Evolutionary conservation across 2,329 filamentous ascomycete genomes (phyloP).

Genomic region (Trichoderma sp.): DNA sequence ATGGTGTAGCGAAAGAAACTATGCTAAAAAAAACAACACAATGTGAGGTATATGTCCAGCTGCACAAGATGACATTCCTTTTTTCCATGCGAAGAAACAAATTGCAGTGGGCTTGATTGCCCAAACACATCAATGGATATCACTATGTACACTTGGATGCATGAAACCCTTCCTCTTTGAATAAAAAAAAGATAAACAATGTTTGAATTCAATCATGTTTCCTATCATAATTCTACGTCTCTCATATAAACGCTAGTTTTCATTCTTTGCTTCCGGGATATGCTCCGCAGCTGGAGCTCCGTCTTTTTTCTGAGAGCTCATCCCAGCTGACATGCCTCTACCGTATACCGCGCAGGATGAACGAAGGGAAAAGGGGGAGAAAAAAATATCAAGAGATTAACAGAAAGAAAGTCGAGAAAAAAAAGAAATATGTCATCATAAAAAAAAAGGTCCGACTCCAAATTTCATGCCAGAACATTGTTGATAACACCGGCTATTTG

Average conservation of each 20-base stretch:
- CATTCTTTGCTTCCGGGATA: constrained; percentile 18
- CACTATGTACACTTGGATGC: not conserved
- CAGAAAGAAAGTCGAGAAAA: not conserved
- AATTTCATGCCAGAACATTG: constrained; percentile 6
- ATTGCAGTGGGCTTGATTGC: not conserved
- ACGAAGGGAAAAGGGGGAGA: not conserved
- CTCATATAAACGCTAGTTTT: constrained; percentile 20
- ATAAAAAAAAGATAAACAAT: not conserved
- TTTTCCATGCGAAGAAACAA: not conserved
- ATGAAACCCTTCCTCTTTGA: not conserved
- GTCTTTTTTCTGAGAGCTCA: not conserved
- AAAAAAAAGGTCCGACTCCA: constrained; percentile 11
- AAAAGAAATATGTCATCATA: not conserved
- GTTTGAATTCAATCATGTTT: constrained; percentile 13
- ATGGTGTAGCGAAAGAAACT: not conserved
- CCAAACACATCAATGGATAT: not conserved
- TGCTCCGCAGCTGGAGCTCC: constrained; percentile 5
- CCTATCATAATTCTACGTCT: constrained; percentile 21
- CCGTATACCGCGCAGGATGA: constrained; percentile 5
- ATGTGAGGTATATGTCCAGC: not conserved
- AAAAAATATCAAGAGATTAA: not conserved
- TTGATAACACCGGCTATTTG: constrained; percentile 20
- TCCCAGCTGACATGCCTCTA: constrained; percentile 15
- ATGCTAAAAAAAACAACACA: not conserved
- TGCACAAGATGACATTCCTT: not conserved